Evolutionary conservation across 139 green algal species (phyloP), one percentile per base, ranked within the genome.

Genomic region (Chlorella sp.): DNA sequence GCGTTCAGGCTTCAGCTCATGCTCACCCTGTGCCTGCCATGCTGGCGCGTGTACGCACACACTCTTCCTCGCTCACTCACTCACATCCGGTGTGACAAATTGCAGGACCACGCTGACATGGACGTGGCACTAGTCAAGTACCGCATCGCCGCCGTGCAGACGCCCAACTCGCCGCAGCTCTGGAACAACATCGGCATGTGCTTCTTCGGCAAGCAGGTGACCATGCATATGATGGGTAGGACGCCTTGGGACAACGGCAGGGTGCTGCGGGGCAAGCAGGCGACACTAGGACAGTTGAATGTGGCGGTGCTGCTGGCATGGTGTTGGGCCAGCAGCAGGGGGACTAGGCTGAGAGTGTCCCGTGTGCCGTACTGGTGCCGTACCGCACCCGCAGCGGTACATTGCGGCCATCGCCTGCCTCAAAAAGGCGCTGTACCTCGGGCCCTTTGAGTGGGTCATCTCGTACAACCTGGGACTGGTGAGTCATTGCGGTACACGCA

Each of bases 171-270:
- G 50, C 79, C 88, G 60, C 87, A 92, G 79, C 82, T 95, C 31
- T 95, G 90, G 90, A 95, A 93, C 84, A 95, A 95, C 79, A 88
- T 93, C n/a, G 90, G 90, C 50, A 92, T 93, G 88, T 93, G 88
- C 81, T 95, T 95, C 73, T 93, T 92, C 70, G 87, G 87, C 22
- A 93, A 95, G 75, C 89, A 91, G 82, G 85, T 87, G 55, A 22
- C 50, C 1, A n/a, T n/a, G n/a, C n/a, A n/a, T n/a, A n/a, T n/a
- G n/a, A n/a, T n/a, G n/a, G n/a, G n/a, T n/a, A n/a, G n/a, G n/a
- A n/a, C n/a, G n/a, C n/a, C n/a, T n/a, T n/a, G n/a, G n/a, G n/a
- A n/a, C n/a, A n/a, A n/a, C n/a, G n/a, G n/a, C n/a, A n/a, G n/a
- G n/a, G n/a, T 17, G 23, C 5, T 5, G n/a, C 20, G 42, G 10